A percentile compares a stretch with the other conserved stretches of the same genome.
These are phyloP conservation scores for Candida boleticola DNA, from an alignment of 805 yeast genomes.

Conservation along the genomic window DNA sequence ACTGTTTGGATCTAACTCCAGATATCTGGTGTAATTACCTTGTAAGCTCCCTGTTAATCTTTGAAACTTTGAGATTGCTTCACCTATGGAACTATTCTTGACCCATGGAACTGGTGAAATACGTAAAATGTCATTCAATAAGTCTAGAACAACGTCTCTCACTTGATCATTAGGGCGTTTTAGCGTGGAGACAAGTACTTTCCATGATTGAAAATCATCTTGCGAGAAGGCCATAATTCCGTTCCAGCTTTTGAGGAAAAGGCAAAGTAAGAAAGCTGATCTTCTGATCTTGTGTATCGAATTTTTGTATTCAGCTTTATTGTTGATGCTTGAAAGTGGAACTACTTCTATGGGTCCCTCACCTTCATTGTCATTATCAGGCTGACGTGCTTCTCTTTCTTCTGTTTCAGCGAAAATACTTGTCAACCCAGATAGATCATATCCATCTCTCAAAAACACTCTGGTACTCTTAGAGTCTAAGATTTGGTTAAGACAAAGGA, in stretches of 20 bases:
- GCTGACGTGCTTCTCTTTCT: neutral
- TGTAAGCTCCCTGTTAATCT: neutral
- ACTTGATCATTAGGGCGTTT: conserved; percentile 53
- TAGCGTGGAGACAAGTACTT: conserved; percentile 60
- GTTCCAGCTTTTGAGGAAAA: conserved; percentile 67
- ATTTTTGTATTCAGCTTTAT: conserved; percentile 6
- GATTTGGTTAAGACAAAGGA: conserved; percentile 45
- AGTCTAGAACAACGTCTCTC: conserved; percentile 65
- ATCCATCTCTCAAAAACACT: conserved; percentile 53
- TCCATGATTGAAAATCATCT: conserved; percentile 53
- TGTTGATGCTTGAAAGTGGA: conserved; percentile 10
- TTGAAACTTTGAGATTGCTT: conserved; percentile 12
- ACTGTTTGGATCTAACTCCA: conserved; percentile 6
- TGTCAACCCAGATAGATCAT: conserved; percentile 59
- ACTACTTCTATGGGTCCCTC: neutral
- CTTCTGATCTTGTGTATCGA: conserved; percentile 57
- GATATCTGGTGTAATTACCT: conserved; percentile 12
- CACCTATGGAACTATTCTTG: conserved; percentile 18
- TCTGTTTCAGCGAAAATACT: conserved; percentile 55
- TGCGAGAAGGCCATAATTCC: conserved; percentile 70
- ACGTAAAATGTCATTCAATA: conserved; percentile 65
- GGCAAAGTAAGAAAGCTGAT: conserved; percentile 56
- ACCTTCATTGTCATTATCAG: neutral
- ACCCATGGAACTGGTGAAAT: conserved; percentile 60
- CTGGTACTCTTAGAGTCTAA: conserved; percentile 58